These are phyloP conservation scores for Termitomyces sp. DNA, from an alignment of 768 basidiomycete genomes.

Conservation along the genomic window DNA sequence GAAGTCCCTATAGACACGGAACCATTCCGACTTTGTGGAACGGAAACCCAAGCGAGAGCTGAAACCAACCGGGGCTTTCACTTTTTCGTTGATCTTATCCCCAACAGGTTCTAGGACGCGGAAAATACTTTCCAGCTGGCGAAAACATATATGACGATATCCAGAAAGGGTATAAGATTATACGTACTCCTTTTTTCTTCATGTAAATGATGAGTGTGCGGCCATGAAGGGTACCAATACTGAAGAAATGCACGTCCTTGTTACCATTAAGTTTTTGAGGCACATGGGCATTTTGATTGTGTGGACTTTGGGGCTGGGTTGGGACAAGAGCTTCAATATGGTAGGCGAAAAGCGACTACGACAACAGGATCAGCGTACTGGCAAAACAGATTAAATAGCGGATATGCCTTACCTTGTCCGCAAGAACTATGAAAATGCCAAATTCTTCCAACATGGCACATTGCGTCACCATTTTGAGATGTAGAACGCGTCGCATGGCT, in stretches of 20 bases:
- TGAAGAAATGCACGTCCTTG: conserved; percentile 94
- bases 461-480: conserved; percentile 90
- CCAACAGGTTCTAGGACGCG: conserved; percentile 96
- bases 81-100: conserved; percentile 78
- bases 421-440: conserved; percentile 92
- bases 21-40: conserved; percentile 87
- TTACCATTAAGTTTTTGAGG: conserved; percentile 90
- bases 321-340: conserved; percentile 96
- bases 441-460: conserved; percentile 96
- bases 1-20: conserved; percentile 90
- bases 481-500: conserved; percentile 92
- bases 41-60: conserved; percentile 74
- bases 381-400: not conserved
- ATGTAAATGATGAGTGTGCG: conserved; percentile 92
- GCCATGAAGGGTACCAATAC: conserved; percentile 80
- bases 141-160: not conserved
- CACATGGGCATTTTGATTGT: conserved; percentile 52
- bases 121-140: conserved; percentile 83
- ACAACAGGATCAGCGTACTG: not conserved
- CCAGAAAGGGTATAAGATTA: not conserved
- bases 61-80: conserved; percentile 64
- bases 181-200: conserved; percentile 80
- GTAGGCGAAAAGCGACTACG: conserved; percentile 82
- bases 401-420: conserved; percentile 70
- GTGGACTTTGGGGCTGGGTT: conserved; percentile 63